phyloP scores from a whole-genome alignment of 768 basidiomycete species.

The Collybiopsis luxurians region DNA sequence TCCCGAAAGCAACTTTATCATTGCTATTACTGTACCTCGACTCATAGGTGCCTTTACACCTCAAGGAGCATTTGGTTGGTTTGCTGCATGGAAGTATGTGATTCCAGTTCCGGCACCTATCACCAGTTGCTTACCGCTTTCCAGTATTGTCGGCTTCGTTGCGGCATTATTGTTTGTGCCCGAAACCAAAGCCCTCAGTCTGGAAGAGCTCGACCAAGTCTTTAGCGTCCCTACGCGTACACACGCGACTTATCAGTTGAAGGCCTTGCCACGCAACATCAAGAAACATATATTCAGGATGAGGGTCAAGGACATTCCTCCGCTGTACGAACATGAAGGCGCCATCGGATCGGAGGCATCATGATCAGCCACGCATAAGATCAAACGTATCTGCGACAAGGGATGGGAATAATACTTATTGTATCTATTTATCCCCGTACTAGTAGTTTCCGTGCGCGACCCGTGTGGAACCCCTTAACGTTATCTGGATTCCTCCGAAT shows the following conservation, averaged over 20 bases:
- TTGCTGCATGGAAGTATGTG: conserved; percentile 55
- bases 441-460: too few species aligned
- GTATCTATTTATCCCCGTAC: too few species aligned
- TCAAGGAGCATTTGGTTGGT: conserved; percentile 75
- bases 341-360: conserved; percentile 27
- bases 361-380: too few species aligned
- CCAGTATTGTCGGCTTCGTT: conserved; percentile 51
- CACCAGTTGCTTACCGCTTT: conserved; percentile 8
- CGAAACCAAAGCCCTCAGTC: conserved; percentile 66
- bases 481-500: too few species aligned
- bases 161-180: conserved; percentile 65
- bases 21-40: conserved; percentile 71
- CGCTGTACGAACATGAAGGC: conserved; percentile 47
- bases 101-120: too few species aligned
- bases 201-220: conserved; percentile 65
- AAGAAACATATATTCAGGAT: conserved; percentile 50
- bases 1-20: conserved; percentile 46
- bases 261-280: conserved; percentile 50
- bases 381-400: too few species aligned
- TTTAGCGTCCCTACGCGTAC: conserved; percentile 50
- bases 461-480: too few species aligned
- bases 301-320: conserved; percentile 39
- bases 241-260: conserved; percentile 60
- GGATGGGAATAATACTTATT: too few species aligned
- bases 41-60: conserved; percentile 61